Conservation (phyloP, 768 basidiomycete species). For the Tulasnella sp. region DNA sequence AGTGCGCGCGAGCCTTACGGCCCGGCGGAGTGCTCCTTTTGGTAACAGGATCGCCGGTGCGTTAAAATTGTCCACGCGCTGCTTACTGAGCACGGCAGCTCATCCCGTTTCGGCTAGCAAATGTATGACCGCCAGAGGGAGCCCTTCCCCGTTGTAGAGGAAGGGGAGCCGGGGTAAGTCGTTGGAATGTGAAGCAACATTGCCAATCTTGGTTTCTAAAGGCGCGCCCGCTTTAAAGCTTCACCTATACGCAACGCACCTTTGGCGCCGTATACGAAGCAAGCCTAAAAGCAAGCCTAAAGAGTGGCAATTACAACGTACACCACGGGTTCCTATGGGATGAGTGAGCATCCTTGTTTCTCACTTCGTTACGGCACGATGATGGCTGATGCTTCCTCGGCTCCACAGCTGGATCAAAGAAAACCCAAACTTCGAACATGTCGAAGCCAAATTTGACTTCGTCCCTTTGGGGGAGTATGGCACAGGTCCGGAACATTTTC, state of each 20-base stretch:
- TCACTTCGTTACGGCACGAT: neutral
- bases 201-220: neutral
- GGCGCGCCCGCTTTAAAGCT: neutral
- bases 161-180: constrained; percentile 15
- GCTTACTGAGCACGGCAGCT: neutral
- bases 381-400: no score
- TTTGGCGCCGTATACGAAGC: neutral
- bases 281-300: no score
- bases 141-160: constrained; percentile 17
- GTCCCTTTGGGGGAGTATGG: constrained; percentile 4
- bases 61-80: neutral
- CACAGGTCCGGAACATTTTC: neutral
- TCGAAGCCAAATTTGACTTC: neutral
- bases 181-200: neutral
- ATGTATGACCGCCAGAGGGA: neutral
- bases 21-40: constrained; percentile 31
- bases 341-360: neutral
- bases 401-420: constrained; percentile 10
- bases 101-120: neutral
- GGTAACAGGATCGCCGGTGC: constrained; percentile 15
- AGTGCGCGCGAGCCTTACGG: constrained; percentile 25
- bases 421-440: constrained; percentile 23
- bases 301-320: neutral
- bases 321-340: neutral
- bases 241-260: constrained; percentile 3